Evolutionary conservation across 2,329 filamentous ascomycete genomes (phyloP), one percentile per base, ranked within the genome.

Genomic region (Colletotrichum coccodes): DNA sequence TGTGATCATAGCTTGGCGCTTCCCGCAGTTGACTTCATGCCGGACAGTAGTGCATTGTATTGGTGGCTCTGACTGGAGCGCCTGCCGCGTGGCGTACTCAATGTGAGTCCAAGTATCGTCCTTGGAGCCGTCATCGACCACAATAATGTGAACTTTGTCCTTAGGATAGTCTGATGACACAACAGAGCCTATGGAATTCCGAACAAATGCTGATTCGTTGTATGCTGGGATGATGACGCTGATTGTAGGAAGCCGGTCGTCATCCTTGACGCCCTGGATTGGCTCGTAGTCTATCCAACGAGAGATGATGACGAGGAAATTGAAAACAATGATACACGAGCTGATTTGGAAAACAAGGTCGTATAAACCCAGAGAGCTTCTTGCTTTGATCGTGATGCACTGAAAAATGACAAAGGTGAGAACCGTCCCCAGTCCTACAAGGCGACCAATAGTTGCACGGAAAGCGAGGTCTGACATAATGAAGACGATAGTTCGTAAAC

Each of bases 121-220:
- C 12, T n/a, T n/a, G 3, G 52, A 59, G 52, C 61, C 61, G 23
- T 64, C 61, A 18, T 59, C 53, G 5, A 64, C 61, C 8, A 59
- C 52, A 0, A 64, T 49, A n/a, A 59, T 32, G 9, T 59, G 52
- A 11, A 64, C 38, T 12, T 59, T 64, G 11, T 58, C 52, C 6
- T 18, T 40, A 7, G 53, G 61, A 26, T 59, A 50, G n/a, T 59
- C 44, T 26, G 61, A 50, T 3, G 44, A 59, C 6, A 59, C 23
- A 5, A 59, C 61, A 18, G 61, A 50, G 9, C n/a, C 23, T 16
- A 59, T 59, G 1, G 61, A 59, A 8, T 64, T 59, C 21, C 5
- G 42, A 8, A 59, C 53, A 8, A 64, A 64, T 1, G 28, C 61
- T 18, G 61, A 64, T 44, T 64, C 44, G 6, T 50, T 59, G 44